These are phyloP conservation scores for Claviceps sp. DNA, from an alignment of 2,329 filamentous ascomycete genomes.

Conservation along the genomic window DNA sequence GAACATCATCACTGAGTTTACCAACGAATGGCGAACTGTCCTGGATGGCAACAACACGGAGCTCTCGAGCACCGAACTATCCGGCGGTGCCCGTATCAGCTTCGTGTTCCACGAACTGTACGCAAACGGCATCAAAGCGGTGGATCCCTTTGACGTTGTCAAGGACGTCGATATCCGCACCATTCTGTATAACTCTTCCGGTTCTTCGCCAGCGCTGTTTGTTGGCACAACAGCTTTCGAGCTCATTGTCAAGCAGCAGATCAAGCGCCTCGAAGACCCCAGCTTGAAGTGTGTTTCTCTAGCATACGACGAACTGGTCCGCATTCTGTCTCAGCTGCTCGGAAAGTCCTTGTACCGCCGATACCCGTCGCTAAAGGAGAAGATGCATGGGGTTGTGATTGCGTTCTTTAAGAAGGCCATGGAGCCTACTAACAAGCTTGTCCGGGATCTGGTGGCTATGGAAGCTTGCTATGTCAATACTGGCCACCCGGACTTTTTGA, in stretches of 20 bases:
- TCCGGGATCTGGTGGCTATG: constrained; percentile 86
- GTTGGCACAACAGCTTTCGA: constrained; percentile 98
- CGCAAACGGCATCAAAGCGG: constrained; percentile 90
- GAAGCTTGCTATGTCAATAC: constrained; percentile 98
- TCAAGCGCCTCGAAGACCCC: constrained; percentile 89
- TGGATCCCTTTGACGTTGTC: constrained; percentile 93
- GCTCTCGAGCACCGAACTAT: constrained; percentile 84
- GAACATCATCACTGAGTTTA: constrained; percentile 98
- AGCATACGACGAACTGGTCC: constrained; percentile 93
- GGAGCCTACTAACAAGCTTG: constrained; percentile 96
- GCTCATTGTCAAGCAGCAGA: constrained; percentile 96
- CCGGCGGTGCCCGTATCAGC: constrained; percentile 92
- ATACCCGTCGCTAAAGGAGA: constrained; percentile 92
- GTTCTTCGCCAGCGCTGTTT: constrained; percentile 89
- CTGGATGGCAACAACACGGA: constrained; percentile 95
- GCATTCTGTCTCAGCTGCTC: constrained; percentile 82
- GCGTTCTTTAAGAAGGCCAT: constrained; percentile 95
- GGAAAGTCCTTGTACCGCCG: constrained; percentile 81
- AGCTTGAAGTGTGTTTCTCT: constrained; percentile 95
- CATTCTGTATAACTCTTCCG: constrained; percentile 97
- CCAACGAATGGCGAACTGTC: constrained; percentile 92
- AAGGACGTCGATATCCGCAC: constrained; percentile 97
- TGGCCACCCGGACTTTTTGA: constrained; percentile 93
- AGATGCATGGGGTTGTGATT: constrained; percentile 87
- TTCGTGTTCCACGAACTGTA: constrained; percentile 99